phyloP scores from a whole-genome alignment of 176 grass and related monocot species.

The Alloteropsis semialata region DNA sequence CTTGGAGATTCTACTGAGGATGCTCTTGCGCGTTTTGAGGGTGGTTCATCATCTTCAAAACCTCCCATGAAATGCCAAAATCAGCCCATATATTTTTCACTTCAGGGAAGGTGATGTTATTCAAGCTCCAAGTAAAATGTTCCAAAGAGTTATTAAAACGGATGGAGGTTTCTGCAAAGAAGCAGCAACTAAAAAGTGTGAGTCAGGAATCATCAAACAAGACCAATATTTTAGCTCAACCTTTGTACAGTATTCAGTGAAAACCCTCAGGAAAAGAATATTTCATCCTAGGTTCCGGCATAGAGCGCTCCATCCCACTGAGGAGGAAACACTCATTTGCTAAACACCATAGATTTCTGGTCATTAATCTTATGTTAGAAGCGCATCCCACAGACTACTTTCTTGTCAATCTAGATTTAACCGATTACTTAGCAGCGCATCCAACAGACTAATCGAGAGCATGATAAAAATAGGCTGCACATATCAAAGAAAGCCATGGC shows the following conservation, averaged over 20 bases:
- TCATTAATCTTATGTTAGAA: too few species aligned
- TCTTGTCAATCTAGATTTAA: too few species aligned
- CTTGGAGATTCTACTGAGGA: slow-evolving; percentile 55
- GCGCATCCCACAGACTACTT: too few species aligned
- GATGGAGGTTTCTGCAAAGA: slow-evolving; percentile 40
- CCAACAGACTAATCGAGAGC: too few species aligned
- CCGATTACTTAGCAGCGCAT: too few species aligned
- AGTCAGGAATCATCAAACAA: slow-evolving; percentile 11
- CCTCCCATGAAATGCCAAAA: slow-evolving; percentile 90
- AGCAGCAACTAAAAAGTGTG: slow-evolving; percentile 1
- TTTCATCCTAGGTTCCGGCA: too few species aligned
- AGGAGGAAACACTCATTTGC: too few species aligned
- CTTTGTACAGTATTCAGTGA: not conserved
- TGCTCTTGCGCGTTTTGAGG: slow-evolving; percentile 77
- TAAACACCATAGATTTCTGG: too few species aligned
- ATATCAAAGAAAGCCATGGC: too few species aligned
- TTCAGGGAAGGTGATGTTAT: slow-evolving; percentile 31
- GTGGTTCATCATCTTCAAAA: slow-evolving; percentile 86
- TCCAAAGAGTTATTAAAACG: not conserved
- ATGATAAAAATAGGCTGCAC: too few species aligned
- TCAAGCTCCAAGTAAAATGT: slow-evolving; percentile 10
- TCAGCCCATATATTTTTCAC: slow-evolving; percentile 79
- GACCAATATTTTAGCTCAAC: not conserved
- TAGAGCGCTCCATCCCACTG: too few species aligned
- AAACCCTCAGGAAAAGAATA: not conserved